phyloP scores from a whole-genome alignment of 1,284 basidiomycete species.

The Cutaneotrichosporon dermatis region DNA sequence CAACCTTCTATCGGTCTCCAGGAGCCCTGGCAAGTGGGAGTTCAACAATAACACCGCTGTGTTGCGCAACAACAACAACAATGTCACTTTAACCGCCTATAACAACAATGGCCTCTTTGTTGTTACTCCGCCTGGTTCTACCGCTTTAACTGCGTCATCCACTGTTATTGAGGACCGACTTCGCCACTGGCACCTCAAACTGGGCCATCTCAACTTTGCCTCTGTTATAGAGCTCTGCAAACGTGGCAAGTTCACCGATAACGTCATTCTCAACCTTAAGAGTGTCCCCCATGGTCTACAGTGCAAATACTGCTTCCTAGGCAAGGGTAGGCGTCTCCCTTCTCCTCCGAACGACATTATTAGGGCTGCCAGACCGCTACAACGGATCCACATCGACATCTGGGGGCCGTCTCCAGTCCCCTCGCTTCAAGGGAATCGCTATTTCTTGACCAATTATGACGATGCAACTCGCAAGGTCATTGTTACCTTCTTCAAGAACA shows the following conservation, averaged over 20 bases:
- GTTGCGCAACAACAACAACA: background rate
- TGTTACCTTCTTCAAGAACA: too few relatives aligned
- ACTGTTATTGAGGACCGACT: too few relatives aligned
- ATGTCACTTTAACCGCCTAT: background rate
- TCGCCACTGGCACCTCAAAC: background rate
- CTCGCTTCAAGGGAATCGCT: too few relatives aligned
- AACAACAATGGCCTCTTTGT: background rate
- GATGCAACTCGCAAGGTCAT: too few relatives aligned
- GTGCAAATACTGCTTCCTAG: background rate
- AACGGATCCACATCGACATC: background rate
- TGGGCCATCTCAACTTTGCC: background rate
- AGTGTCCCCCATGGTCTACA: background rate
- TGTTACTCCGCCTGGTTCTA: too few relatives aligned
- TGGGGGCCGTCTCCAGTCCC: background rate
- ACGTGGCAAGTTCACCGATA: too few relatives aligned
- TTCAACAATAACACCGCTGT: background rate
- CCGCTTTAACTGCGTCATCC: too few relatives aligned
- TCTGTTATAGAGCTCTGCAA: background rate
- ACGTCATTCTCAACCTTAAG: too few relatives aligned
- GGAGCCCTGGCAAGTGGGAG: background rate
- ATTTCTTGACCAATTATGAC: too few relatives aligned
- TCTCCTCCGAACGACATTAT: background rate
- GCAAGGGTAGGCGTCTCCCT: background rate
- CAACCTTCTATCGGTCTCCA: background rate
- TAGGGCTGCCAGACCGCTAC: background rate